Base-by-base conservation (phyloP, 2,329 filamentous ascomycete genomes). In the Colletotrichum sp. region DNA sequence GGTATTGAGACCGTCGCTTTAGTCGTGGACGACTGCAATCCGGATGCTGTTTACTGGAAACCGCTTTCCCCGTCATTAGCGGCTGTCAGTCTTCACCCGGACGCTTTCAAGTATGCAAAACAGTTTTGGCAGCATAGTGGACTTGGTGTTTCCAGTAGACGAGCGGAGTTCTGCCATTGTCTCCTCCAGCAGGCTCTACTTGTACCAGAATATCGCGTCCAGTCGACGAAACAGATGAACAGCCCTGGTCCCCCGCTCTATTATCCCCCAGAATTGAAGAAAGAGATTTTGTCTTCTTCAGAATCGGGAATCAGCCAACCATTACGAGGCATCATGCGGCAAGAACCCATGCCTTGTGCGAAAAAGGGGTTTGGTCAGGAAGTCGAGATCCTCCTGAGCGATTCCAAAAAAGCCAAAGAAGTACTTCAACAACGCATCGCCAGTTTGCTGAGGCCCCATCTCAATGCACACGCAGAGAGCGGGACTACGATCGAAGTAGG, bases 71-170 rank as follows among this genome's bases (percentile, higher is more conserved):
- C 93, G 0, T 87, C 89, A 13, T 86, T 96, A 26, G 94, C 90
- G 2, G 93, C 92, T 26, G 92, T 98, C 3, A 82, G 98, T 55
- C 95, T 94, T 79, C 92, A 93, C 0, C 87, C 90, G 61, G 90
- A 92, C 13, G 85, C 92, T 24, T 96, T 93, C 80, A 86, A 91
- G 6, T 84, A 94, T 74, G 95, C 95, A 18, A 99, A 98, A 84
- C 91, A 96, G 81, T 98, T 98, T 81, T 99, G 97, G 97, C 97
- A 99, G 83, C 97, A 99, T 84, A 94, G 94, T 2, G 97, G 97
- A 21, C 96, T 98, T 77, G 97, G 97, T n/a, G 90, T 98, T 18
- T 98, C 96, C 1, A 98, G 96, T 82, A 93, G 97, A 66, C 92
- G 96, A 59, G 96, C 95, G 39, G 96, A 98, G 82, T 98, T 98